Percentiles rank a stretch among this genome's conserved stretches.
phyloP scores from a whole-genome alignment of 352 stramenopile species.

The Phytophthora podocarpi region DNA sequence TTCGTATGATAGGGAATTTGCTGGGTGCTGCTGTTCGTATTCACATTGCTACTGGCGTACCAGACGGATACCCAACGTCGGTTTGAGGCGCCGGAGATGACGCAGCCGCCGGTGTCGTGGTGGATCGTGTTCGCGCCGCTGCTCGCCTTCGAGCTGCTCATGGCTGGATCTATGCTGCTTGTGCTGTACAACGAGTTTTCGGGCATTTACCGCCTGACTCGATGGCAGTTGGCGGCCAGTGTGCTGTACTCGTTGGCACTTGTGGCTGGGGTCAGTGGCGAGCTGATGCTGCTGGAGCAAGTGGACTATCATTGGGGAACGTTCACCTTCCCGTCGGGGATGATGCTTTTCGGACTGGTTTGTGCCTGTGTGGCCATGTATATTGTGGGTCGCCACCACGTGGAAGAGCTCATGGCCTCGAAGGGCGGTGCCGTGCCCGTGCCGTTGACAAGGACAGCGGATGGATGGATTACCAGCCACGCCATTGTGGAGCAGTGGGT shows the following conservation, averaged over 20 bases:
- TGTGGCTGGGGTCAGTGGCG: conserved; percentile 56
- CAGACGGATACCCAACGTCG: conserved; percentile 68
- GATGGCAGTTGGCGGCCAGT: conserved; percentile 74
- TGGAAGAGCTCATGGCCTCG: conserved; percentile 82
- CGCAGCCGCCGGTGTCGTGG: conserved; percentile 65
- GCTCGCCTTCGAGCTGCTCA: conserved; percentile 69
- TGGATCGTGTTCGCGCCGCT: conserved; percentile 70
- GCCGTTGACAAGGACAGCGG: conserved; percentile 70
- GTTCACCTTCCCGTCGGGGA: conserved; percentile 72
- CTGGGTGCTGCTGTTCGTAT: conserved; percentile 82
- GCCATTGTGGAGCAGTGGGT: conserved; percentile 84
- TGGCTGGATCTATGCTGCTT: conserved; percentile 54
- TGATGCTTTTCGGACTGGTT: conserved; percentile 81
- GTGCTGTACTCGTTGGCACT: conserved; percentile 76
- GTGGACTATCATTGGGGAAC: conserved; percentile 76
- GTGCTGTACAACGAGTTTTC: conserved; percentile 85
- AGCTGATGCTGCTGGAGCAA: conserved; percentile 81
- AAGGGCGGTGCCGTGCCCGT: conserved; percentile 80
- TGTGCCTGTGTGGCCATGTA: conserved; percentile 79
- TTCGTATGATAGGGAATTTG: conserved; percentile 65
- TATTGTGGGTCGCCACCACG: conserved; percentile 79
- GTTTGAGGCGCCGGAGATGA: conserved; percentile 22
- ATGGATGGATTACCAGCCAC: conserved; percentile 85
- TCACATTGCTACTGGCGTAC: conserved; percentile 79
- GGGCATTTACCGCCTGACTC: conserved; percentile 76